Evolutionary conservation across 176 grass and related monocot species (phyloP), one percentile per base, ranked within the genome.

Genomic region (Triticum monococcum): DNA sequence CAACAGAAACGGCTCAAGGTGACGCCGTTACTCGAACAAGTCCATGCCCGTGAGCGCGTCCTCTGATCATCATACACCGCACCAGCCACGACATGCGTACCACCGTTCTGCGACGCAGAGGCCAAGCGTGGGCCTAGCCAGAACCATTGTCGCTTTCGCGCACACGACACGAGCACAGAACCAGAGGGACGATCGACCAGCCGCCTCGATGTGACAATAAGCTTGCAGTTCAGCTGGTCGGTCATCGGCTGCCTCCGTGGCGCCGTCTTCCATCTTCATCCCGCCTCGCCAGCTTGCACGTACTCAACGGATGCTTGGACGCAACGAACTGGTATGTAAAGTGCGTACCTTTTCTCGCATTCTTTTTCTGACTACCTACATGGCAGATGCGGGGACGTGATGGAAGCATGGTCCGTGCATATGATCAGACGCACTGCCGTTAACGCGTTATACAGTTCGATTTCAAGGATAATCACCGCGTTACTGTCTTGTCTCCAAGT

Each of bases 251-350:
- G 65, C 66, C 75, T 68, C 64, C 32, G 70, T 82, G 57, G 63
- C 65, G 80, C 75, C 81, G 89, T 80, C 89, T 30, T 87, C 17
- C 5, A 54, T 54, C 81, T 68, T 73, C 46, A 37, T 75, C 57
- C 64, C 57, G 72, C 35, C 14, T 74, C 52, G 22, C 37, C 12
- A 0, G 31, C 84, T 3, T 25, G 57, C 84, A 86, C 79, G 85
- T 84, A 84, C 38, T 75, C 26, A 87, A 81, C 85, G 11, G 89
- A 85, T 91, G 89, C 89, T 91, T 91, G 85, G 40, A 91, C 85
- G 89, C 89, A 91, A 91, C 89, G 77, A 91, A 88, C 75, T 91
- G 74, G 78, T 86, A 3, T 43, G 2, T 3, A 36, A 63, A 9
- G 31, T 7, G 8, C 38, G 12, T 16, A 12, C n/a, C 10, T 24